Conservation (phyloP, 2,329 filamentous ascomycete species). For the Phyllosticta ampelicida region DNA sequence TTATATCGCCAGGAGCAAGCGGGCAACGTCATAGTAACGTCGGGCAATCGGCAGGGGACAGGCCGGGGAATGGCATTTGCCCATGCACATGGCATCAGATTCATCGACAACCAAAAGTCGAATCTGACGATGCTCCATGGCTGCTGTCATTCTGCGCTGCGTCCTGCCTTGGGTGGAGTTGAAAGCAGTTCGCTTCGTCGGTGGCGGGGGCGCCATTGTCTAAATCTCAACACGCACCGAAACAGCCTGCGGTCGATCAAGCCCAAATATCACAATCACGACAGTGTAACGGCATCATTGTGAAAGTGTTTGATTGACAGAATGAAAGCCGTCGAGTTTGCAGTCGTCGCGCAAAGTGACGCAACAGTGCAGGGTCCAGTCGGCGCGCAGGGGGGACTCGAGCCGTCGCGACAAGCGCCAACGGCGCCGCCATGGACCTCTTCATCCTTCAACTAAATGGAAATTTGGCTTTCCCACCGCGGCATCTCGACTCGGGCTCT, state of each 20-base stretch:
- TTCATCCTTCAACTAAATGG: not conserved
- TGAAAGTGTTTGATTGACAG: too few relatives aligned
- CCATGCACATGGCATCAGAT: not conserved
- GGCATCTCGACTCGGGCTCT: not conserved
- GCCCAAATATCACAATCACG: too few relatives aligned
- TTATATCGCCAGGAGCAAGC: not conserved
- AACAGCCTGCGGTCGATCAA: too few relatives aligned
- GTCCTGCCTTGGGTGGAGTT: not conserved
- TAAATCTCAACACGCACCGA: too few relatives aligned
- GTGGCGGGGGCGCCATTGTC: not conserved
- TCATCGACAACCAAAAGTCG: not conserved
- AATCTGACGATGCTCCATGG: not conserved
- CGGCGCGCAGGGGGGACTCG: not conserved
- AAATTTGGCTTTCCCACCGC: not conserved
- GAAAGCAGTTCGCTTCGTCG: not conserved
- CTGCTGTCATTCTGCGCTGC: not conserved
- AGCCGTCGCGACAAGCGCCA: not conserved
- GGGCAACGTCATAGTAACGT: constrained; percentile 11
- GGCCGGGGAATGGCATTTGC: not conserved
- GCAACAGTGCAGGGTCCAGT: not conserved
- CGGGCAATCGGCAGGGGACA: constrained; percentile 3
- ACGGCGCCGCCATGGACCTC: not conserved
- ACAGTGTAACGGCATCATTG: too few relatives aligned
- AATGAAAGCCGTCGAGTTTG: not conserved
- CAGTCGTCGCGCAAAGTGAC: not conserved